A percentile compares a stretch with the other conserved stretches of the same genome.
These are phyloP conservation scores for Neocucurbitaria cava DNA, from an alignment of 2,329 filamentous ascomycete species.

Conservation along the genomic window DNA sequence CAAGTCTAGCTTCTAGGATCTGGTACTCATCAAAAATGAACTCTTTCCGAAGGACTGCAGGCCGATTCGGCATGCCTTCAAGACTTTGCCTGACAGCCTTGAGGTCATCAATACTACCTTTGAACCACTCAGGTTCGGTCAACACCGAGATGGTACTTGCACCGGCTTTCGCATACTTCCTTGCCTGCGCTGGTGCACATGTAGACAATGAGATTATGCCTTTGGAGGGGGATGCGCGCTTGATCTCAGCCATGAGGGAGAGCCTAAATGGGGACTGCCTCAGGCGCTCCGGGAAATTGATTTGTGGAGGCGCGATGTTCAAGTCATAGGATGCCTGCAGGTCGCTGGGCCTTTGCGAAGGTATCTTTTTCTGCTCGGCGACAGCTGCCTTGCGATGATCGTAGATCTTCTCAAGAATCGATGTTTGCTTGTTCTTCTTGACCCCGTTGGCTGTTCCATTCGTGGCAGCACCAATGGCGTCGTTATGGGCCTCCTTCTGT, in stretches of 20 bases:
- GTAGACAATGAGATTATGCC: conserved; percentile 88
- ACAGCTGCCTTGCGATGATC: conserved; percentile 78
- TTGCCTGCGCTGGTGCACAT: conserved; percentile 87
- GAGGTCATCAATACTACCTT: conserved; percentile 94
- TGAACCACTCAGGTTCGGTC: conserved; percentile 99
- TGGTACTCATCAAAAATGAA: conserved; percentile 99
- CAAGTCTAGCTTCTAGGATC: conserved; percentile 90
- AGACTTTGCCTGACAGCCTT: conserved; percentile 85
- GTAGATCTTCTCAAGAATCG: conserved; percentile 92
- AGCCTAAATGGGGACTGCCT: conserved; percentile 84
- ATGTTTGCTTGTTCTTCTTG: conserved; percentile 69
- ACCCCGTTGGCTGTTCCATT: conserved; percentile 29
- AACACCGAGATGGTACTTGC: conserved; percentile 98
- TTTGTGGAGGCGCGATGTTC: conserved; percentile 81
- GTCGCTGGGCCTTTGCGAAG: conserved; percentile 82
- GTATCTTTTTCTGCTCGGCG: conserved; percentile 79
- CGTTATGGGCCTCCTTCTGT: conserved; percentile 42
- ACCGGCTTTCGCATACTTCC: conserved; percentile 89
- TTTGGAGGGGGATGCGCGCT: conserved; percentile 94
- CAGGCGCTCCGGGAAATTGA: conserved; percentile 80
- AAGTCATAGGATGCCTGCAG: conserved; percentile 87
- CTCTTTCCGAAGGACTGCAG: conserved; percentile 91
- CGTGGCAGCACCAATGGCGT: conserved; percentile 41
- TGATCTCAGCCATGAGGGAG: conserved; percentile 97
- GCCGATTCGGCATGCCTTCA: conserved; percentile 89